Base-by-base conservation (phyloP, 768 basidiomycete genomes). In the Tulasnella sp. region DNA sequence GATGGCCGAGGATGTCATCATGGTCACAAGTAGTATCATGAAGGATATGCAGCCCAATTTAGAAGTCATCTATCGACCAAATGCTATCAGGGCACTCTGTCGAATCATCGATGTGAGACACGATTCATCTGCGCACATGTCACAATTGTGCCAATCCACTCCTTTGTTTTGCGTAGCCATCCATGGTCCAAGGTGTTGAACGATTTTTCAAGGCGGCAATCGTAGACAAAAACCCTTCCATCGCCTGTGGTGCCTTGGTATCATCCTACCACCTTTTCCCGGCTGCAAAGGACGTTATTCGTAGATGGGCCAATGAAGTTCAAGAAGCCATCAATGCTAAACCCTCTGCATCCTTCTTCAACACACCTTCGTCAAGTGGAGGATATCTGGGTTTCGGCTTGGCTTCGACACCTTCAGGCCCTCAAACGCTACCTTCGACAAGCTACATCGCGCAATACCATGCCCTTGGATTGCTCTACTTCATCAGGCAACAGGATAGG, bases 41-140 rank as follows among this genome's bases (percentile, higher is more conserved):
- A 98, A 98, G 72, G 95, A 99, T 63, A 99, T 98, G 90, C 95
- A 99, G 62, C 85, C 92, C 48, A 96, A 95, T 64, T 83, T 90
- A 43, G 95, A 99, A 67, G 93, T 98, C 61, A 90, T 99, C 55
- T 99, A 99, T 67, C 76, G 95, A 48, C 88, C 95, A 28, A 99
- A 99, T 66, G 85, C 95, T 13, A 99, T 98, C 59, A 80, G 95
- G 57, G 92, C 93, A 5, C 72, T 99, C 5, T 91, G 90, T 66
- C 76, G 91, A 56, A 92, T 99, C 64, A 93, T 96, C 60, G 95
- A 99, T 65, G 95, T 96, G 66, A 64, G 91, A 78, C 13, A 32
- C 13, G 37, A 33, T 48, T 9, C 29, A 7, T 12, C 41, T 10
- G 29, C 22, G 5, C 4, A 25, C 24, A 12, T 27, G 4, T 24